A percentile compares a stretch with the other conserved stretches of the same genome.
phyloP scores from a whole-genome alignment of 2,329 filamentous ascomycete species.

The Fusarium sp. region DNA sequence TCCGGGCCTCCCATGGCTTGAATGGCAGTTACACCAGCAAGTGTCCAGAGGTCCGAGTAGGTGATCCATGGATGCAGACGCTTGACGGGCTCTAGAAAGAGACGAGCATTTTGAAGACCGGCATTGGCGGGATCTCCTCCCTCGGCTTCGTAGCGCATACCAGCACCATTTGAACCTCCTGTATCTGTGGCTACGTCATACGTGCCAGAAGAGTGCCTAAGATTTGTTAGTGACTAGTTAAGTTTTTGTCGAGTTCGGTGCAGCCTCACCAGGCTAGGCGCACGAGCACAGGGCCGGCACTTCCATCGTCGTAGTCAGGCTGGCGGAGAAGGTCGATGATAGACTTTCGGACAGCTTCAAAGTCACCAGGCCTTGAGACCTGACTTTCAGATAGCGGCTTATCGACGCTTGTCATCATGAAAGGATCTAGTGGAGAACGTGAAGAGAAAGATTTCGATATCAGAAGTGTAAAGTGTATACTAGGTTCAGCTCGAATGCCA shows the following conservation, averaged over 20 bases:
- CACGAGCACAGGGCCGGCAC: slow-evolving; percentile 12
- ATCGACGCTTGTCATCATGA: neutral
- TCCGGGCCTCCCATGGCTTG: slow-evolving; percentile 1
- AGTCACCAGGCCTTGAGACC: neutral
- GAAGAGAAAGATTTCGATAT: neutral
- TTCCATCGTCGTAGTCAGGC: slow-evolving; percentile 13
- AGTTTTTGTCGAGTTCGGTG: too few species aligned
- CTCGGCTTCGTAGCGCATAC: slow-evolving; percentile 18
- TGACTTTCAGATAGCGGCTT: neutral
- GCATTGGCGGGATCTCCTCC: slow-evolving; percentile 17
- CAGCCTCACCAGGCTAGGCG: slow-evolving; percentile 6
- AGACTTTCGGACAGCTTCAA: neutral
- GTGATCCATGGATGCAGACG: slow-evolving; percentile 14
- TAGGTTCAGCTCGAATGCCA: fast-evolving
- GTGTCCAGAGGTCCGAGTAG: slow-evolving; percentile 13
- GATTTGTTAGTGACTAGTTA: neutral
- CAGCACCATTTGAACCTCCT: slow-evolving; percentile 9
- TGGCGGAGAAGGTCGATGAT: neutral
- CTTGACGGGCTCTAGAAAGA: slow-evolving; percentile 12
- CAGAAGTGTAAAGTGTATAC: neutral
- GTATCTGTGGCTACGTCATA: slow-evolving; percentile 10
- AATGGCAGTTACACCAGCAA: slow-evolving; percentile 1
- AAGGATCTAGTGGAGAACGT: neutral
- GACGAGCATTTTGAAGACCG: slow-evolving; percentile 12
- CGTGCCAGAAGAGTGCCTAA: slow-evolving; percentile 15